These are phyloP conservation scores for Bidens hawaiensis DNA, from an alignment of 140 eudicot species.

Conservation along the genomic window DNA sequence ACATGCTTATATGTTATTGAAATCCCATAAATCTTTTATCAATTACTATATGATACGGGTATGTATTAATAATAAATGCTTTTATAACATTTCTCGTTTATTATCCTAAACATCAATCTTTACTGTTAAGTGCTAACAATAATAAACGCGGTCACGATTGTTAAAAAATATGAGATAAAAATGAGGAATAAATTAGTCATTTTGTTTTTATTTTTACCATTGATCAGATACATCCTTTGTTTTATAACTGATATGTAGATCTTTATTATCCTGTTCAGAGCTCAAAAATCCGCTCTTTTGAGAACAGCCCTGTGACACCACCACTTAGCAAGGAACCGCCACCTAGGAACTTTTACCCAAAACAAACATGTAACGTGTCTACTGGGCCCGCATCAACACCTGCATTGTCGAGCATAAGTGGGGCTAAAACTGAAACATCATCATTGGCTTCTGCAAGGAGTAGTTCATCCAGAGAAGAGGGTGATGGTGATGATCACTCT, in stretches of 20 bases:
- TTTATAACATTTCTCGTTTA: background rate
- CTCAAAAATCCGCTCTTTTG: constrained; percentile 47
- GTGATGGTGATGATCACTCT: constrained; percentile 57
- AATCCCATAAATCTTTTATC: background rate
- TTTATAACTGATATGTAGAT: background rate
- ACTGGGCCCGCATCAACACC: constrained; percentile 70
- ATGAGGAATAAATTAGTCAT: background rate
- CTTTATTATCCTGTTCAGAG: constrained; percentile 28
- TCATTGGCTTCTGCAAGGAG: constrained; percentile 74
- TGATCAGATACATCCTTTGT: background rate
- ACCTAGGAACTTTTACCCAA: constrained; percentile 56
- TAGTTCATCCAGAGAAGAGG: constrained; percentile 55
- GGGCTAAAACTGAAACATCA: constrained; percentile 84
- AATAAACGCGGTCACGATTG: background rate
- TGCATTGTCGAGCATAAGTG: constrained; percentile 84
- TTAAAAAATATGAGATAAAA: no score
- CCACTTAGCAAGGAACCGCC: constrained; percentile 77
- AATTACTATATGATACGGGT: background rate
- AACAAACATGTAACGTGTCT: constrained; percentile 41
- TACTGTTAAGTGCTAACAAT: no score
- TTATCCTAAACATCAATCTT: no score
- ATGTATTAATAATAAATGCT: background rate
- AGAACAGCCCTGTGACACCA: constrained; percentile 87
- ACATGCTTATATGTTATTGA: background rate
- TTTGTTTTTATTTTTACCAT: background rate